These are phyloP conservation scores for Exophiala bonariae DNA, from an alignment of 2,329 filamentous ascomycete genomes.

Conservation along the genomic window DNA sequence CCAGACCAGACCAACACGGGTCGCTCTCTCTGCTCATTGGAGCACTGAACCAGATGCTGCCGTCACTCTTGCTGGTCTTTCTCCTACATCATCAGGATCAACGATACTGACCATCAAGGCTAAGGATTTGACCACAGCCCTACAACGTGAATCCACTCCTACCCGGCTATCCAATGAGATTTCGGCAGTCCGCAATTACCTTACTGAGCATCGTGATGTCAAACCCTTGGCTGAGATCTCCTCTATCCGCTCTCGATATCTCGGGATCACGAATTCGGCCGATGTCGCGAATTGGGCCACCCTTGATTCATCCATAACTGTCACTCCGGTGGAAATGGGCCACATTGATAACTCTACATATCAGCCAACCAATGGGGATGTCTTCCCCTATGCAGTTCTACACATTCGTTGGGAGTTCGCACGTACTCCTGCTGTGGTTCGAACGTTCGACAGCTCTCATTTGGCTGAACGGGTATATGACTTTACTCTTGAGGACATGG, in stretches of 20 bases:
- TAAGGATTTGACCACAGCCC: conserved; percentile 20
- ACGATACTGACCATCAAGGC: conserved; percentile 18
- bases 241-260: conserved; percentile 49
- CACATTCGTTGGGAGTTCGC: conserved; percentile 51
- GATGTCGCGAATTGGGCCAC: conserved; percentile 48
- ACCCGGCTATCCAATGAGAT: conserved; percentile 12
- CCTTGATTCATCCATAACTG: conserved; percentile 48
- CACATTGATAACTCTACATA: conserved; percentile 25
- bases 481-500: conserved; percentile 56
- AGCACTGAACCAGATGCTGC: conserved; percentile 25
- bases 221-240: conserved; percentile 47
- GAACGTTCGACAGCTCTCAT: conserved; percentile 29
- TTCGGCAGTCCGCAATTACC: conserved; percentile 33
- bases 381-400: conserved; percentile 54
- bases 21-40: conserved; percentile 27
- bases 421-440: conserved; percentile 9
- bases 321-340: conserved; percentile 27
- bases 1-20: conserved; percentile 25
- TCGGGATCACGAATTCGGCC: conserved; percentile 46
- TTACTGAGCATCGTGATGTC: conserved; percentile 44
- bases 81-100: conserved; percentile 16
- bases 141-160: conserved; percentile 12
- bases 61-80: conserved; percentile 27
- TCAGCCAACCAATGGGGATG: conserved; percentile 25
- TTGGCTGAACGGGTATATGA: conserved; percentile 49